A percentile compares a stretch with the other conserved stretches of the same genome.
Evolutionary conservation across 2,329 filamentous ascomycete genomes (phyloP).

Genomic region (Basipetospora chlamydospora): DNA sequence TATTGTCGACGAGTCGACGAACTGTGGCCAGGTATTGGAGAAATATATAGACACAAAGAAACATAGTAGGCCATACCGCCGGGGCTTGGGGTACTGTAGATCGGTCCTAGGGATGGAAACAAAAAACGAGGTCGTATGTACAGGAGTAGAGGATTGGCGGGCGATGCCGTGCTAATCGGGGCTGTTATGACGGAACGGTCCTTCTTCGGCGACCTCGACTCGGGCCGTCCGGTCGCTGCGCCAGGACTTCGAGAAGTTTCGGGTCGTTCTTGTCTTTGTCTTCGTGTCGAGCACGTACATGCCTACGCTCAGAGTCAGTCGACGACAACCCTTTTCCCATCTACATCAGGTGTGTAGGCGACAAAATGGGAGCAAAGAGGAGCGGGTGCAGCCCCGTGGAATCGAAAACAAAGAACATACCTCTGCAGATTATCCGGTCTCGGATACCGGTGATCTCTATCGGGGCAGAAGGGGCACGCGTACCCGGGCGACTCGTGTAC

Average conservation of each 20-base stretch:
- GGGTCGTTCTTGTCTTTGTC: conserved; percentile 86
- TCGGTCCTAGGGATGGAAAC: too few relatives aligned
- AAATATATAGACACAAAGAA: conserved; percentile 10
- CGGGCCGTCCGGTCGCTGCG: conserved; percentile 73
- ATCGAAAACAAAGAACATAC: conserved; percentile 33
- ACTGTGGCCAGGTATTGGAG: too few relatives aligned
- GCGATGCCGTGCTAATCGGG: conserved; percentile 1
- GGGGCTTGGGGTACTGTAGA: too few relatives aligned
- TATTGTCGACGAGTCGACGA: too few relatives aligned
- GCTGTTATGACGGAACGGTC: conserved; percentile 23
- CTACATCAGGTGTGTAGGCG: not conserved
- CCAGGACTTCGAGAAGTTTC: conserved; percentile 63
- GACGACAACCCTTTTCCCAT: not conserved
- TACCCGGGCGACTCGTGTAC: conserved; percentile 93
- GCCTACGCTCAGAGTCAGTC: conserved; percentile 35
- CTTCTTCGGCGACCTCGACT: conserved; percentile 66
- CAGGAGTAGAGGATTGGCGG: too few relatives aligned
- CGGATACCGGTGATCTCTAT: conserved; percentile 87
- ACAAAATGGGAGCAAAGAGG: not conserved
- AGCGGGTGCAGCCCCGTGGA: too few relatives aligned
- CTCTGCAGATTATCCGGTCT: conserved; percentile 90
- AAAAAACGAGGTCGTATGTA: too few relatives aligned
- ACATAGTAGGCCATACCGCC: too few relatives aligned
- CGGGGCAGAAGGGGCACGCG: conserved; percentile 88
- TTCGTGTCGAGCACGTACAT: conserved; percentile 81